Conservation (phyloP, 2,329 filamentous ascomycete species). For the Scorias spongiosa region DNA sequence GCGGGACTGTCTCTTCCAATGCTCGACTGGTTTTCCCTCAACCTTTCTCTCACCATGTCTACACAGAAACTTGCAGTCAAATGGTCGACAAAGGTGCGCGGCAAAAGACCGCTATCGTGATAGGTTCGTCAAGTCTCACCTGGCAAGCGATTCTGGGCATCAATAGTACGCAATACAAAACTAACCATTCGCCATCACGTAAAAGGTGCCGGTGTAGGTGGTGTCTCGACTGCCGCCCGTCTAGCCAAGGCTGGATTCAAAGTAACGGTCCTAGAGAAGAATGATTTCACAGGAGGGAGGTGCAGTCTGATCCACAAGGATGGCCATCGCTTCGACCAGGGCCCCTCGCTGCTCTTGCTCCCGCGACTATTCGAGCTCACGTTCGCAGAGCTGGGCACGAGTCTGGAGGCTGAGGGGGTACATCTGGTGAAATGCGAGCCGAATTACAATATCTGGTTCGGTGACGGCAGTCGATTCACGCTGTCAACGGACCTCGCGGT, state of each 20-base stretch:
- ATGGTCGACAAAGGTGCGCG: conserved; percentile 3
- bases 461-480: conserved; percentile 48
- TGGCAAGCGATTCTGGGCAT: neutral
- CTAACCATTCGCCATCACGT: conserved; percentile 1
- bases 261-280: conserved; percentile 70
- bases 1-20: too few relatives aligned
- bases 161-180: too few relatives aligned
- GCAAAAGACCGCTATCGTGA: conserved; percentile 36
- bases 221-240: conserved; percentile 53
- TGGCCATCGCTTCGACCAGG: conserved; percentile 59
- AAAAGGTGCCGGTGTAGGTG: conserved; percentile 53
- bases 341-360: conserved; percentile 57
- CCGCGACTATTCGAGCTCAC: conserved; percentile 55
- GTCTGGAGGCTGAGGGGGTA: conserved; percentile 49
- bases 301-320: conserved; percentile 49
- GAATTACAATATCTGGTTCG: conserved; percentile 63
- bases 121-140: conserved; percentile 26
- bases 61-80: neutral
- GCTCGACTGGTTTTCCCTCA: too few relatives aligned
- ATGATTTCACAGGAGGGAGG: conserved; percentile 54
- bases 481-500: conserved; percentile 51
- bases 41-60: too few relatives aligned
- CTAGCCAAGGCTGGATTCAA: conserved; percentile 53
- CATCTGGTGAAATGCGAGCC: conserved; percentile 56
- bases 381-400: conserved; percentile 54